These are phyloP conservation scores for Aspergillus hortae DNA, from an alignment of 2,329 filamentous ascomycete genomes.

Conservation along the genomic window DNA sequence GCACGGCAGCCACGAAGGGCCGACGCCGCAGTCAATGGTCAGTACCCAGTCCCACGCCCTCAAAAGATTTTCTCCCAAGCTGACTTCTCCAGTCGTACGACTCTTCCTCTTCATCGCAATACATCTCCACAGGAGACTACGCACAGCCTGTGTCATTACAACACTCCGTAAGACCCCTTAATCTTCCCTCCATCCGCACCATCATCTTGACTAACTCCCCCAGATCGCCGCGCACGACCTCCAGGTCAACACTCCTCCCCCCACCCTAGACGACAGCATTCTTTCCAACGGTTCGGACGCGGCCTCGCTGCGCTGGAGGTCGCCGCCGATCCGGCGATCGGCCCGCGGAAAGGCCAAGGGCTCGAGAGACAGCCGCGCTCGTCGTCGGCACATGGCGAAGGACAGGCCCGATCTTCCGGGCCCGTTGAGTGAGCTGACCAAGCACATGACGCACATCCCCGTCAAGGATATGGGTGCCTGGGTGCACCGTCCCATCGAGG, in stretches of 20 bases:
- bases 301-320: conserved; percentile 15
- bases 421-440: conserved; percentile 27
- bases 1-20: conserved; percentile 6
- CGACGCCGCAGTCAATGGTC: conserved; percentile 17
- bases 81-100: conserved; percentile 16
- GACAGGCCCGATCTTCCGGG: conserved; percentile 10
- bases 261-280: conserved; percentile 18
- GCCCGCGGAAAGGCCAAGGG: conserved; percentile 10
- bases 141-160: conserved; percentile 6
- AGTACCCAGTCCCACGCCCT: conserved; percentile 7
- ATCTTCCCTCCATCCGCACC: too few species aligned
- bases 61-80: not conserved
- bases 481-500: conserved; percentile 67
- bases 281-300: conserved; percentile 9
- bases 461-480: conserved; percentile 76
- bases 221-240: conserved; percentile 17
- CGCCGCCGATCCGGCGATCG: conserved; percentile 13
- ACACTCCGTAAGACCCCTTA: conserved; percentile 19
- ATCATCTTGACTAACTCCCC: not conserved
- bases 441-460: conserved; percentile 48
- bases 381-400: conserved; percentile 5
- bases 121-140: conserved; percentile 14
- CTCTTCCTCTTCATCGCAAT: conserved; percentile 11
- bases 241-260: conserved; percentile 23
- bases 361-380: conserved; percentile 10